Conservation (phyloP, 208 protist species). For the Trypanosoma melophagium region DNA sequence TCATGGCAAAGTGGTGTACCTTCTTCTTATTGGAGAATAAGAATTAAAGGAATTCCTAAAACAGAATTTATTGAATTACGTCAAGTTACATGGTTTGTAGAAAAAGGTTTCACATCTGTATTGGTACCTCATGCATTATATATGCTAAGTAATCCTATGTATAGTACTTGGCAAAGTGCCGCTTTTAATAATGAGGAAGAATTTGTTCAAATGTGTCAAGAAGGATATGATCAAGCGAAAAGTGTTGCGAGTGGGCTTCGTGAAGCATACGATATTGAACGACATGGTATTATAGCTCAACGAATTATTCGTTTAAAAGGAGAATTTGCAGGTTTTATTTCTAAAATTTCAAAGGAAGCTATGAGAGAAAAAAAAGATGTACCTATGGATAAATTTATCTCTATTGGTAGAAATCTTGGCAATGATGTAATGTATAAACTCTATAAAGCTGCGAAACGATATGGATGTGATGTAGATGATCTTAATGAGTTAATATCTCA, state of each 20-base stretch:
- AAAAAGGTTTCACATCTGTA: constrained; percentile 19
- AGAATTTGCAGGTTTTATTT: constrained; percentile 51
- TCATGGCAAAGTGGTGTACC: constrained; percentile 31
- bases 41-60: constrained; percentile 21
- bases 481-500: constrained; percentile 52
- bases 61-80: constrained; percentile 38
- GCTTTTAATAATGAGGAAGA: constrained; percentile 53
- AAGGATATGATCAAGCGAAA: constrained; percentile 57
- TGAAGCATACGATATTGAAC: constrained; percentile 38
- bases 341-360: constrained; percentile 54
- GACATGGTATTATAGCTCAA: constrained; percentile 42
- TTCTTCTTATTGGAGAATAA: constrained; percentile 42
- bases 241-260: constrained; percentile 52
- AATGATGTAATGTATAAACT: constrained; percentile 53
- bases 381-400: constrained; percentile 30
- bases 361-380: constrained; percentile 27
- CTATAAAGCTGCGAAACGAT: constrained; percentile 20
- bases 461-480: constrained; percentile 31
- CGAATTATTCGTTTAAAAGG: constrained; percentile 37
- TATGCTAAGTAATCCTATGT: constrained; percentile 40
- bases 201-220: constrained; percentile 51
- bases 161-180: constrained; percentile 43
- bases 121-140: neutral
- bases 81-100: constrained; percentile 47
- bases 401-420: constrained; percentile 21